These are phyloP conservation scores for Stereum hirsutum DNA, from an alignment of 1,284 basidiomycete species.

Conservation along the genomic window DNA sequence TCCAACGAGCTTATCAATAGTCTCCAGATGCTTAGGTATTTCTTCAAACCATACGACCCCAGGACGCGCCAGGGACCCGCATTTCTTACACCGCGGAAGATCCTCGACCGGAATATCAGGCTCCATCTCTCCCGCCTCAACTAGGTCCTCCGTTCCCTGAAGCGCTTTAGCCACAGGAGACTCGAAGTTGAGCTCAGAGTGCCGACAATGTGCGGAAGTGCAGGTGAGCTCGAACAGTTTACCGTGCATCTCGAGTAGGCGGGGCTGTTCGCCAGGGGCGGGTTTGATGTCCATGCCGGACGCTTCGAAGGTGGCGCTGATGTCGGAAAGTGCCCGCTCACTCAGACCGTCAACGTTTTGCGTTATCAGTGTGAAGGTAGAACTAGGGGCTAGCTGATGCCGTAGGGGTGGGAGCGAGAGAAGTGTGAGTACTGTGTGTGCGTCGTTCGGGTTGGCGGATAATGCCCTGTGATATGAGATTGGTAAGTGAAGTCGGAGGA, in stretches of 20 bases:
- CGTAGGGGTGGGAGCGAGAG: conserved; percentile 32
- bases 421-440: conserved; percentile 41
- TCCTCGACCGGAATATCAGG: conserved; percentile 31
- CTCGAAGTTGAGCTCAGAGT: conserved; percentile 28
- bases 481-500: not conserved
- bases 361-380: conserved; percentile 47
- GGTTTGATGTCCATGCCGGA: not conserved
- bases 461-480: conserved; percentile 28
- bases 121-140: conserved; percentile 27
- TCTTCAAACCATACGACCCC: conserved; percentile 67
- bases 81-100: conserved; percentile 44
- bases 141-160: conserved; percentile 38
- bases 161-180: conserved; percentile 46
- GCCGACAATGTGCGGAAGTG: conserved; percentile 29
- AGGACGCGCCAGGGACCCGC: conserved; percentile 42
- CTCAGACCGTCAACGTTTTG: conserved; percentile 64
- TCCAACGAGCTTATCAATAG: conserved; percentile 35
- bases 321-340: conserved; percentile 21
- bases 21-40: conserved; percentile 29
- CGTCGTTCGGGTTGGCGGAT: conserved; percentile 42
- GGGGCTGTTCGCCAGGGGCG: conserved; percentile 12
- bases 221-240: conserved; percentile 48
- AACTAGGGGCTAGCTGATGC: conserved; percentile 26
- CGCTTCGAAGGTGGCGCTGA: conserved; percentile 5
- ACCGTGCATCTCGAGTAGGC: conserved; percentile 60